Evolutionary conservation across 2,329 filamentous ascomycete species (phyloP).

Genomic region (Pseudopithomyces maydicus): DNA sequence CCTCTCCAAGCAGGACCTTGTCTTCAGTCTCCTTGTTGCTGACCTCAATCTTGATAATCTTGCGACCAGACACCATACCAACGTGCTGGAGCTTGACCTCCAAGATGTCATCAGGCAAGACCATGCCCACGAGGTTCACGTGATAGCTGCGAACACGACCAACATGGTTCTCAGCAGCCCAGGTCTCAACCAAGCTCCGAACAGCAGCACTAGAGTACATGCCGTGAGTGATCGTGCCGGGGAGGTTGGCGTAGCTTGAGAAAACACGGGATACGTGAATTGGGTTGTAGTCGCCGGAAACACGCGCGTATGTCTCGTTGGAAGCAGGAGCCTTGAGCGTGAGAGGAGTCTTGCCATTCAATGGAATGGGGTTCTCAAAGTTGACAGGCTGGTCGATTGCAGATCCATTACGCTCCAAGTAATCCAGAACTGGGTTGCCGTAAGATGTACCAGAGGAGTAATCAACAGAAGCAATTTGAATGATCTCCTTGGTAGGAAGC

Average conservation of each 20-base stretch:
- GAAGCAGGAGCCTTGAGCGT: constrained; percentile 89
- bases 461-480: constrained; percentile 95
- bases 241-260: constrained; percentile 91
- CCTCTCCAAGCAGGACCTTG: constrained; percentile 92
- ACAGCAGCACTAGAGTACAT: constrained; percentile 99
- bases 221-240: constrained; percentile 96
- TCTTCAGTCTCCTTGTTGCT: constrained; percentile 95
- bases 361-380: constrained; percentile 96
- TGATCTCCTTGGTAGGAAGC: constrained; percentile 93
- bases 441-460: constrained; percentile 91
- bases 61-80: constrained; percentile 96
- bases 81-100: constrained; percentile 95
- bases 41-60: constrained; percentile 98
- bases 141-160: constrained; percentile 97
- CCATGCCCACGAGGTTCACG: constrained; percentile 96
- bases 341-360: constrained; percentile 89
- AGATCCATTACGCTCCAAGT: constrained; percentile 87
- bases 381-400: constrained; percentile 95
- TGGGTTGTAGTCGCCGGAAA: constrained; percentile 98
- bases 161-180: constrained; percentile 98
- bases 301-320: constrained; percentile 96
- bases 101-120: constrained; percentile 93
- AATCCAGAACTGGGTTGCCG: constrained; percentile 96
- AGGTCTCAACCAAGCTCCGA: constrained; percentile 93
- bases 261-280: constrained; percentile 98